Base-by-base conservation (phyloP, 352 stramenopile species). In the Globisporangium lucens region DNA sequence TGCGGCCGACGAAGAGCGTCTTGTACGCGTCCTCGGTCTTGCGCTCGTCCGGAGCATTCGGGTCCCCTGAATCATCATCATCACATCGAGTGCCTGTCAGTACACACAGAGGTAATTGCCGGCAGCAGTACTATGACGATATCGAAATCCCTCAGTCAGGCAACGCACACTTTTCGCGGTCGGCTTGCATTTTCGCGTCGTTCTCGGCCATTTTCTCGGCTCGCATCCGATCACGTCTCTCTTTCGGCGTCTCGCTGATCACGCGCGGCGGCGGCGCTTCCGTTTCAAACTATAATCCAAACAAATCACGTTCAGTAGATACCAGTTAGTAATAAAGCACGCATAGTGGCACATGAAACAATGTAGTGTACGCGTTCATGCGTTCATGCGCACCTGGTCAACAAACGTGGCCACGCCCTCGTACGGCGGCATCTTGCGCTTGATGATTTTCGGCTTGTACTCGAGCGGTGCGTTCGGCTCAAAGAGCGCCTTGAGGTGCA, bases 1-100 rank as follows among this genome's bases (percentile, higher is more conserved):
- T 91, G 66, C 97, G 87, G 4, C 90, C 95, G 0, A 99, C 94
- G 76, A 99, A 99, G 0, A 99, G 84, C 51, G 98, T 99, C 80
- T 98, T 99, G 87, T 99, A 99, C 64, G 97, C 89, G 63, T 98
- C 89, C 61, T 88, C 78, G 4, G 89, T 96, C 75, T 94, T 93
- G 53, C 72, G 70, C 49, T 87, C 70, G 59, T 90, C 82, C 33
- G 76, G 53, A 8, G 73, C 75, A 51, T 91, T 83, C 20, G 85
- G 80, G 61, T 97, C 78, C 84, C 79, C 79, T 89, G 52, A 1
- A 49, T 55, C 8, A 6, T 24, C 17, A 58, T 24, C 9, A 56
- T 52, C 12, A 7, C 46, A n/a, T 8, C 15, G n/a, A 33, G 20
- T 2, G 27, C 24, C 27, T 22, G 20, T n/a, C 29, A 56, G 51